A percentile compares a stretch with the other conserved stretches of the same genome.
Conservation (phyloP, 108 stramenopile genomes). For the Parietichytrium sp. region DNA sequence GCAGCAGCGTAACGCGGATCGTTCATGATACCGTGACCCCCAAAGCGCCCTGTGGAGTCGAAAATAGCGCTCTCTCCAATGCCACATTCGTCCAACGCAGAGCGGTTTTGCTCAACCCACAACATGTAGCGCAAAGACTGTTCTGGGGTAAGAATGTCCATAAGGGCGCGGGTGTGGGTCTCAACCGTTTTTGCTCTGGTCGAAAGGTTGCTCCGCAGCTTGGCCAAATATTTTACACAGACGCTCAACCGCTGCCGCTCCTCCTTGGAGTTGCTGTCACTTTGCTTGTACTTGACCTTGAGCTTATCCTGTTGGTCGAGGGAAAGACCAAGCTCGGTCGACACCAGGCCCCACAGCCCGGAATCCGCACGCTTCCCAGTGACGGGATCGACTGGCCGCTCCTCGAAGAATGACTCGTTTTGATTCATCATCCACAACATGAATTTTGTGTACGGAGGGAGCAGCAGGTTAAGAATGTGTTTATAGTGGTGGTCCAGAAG, state of each 20-base stretch:
- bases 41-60: background rate
- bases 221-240: conserved; percentile 61
- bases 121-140: conserved; percentile 69
- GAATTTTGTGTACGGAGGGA: conserved; percentile 72
- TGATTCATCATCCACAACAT: conserved; percentile 81
- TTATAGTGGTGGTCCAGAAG: conserved; percentile 68
- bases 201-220: conserved; percentile 59
- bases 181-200: conserved; percentile 59
- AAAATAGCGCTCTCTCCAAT: conserved; percentile 10
- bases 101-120: conserved; percentile 64
- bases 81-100: conserved; percentile 11
- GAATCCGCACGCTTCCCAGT: conserved; percentile 65
- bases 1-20: background rate
- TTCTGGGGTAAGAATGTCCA: conserved; percentile 58
- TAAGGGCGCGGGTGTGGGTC: conserved; percentile 50
- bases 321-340: conserved; percentile 80
- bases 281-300: conserved; percentile 64
- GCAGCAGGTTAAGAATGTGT: conserved; percentile 71
- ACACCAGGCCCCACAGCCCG: conserved; percentile 86
- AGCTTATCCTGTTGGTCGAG: conserved; percentile 87
- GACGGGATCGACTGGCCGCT: conserved; percentile 57
- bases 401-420: conserved; percentile 75
- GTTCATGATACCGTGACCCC: background rate
- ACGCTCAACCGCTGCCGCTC: conserved; percentile 79
- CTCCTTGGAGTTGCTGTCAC: conserved; percentile 56